Evolutionary conservation across 2,329 filamentous ascomycete species (phyloP), one percentile per base, ranked within the genome.

Genomic region (Cordyceps javanica): DNA sequence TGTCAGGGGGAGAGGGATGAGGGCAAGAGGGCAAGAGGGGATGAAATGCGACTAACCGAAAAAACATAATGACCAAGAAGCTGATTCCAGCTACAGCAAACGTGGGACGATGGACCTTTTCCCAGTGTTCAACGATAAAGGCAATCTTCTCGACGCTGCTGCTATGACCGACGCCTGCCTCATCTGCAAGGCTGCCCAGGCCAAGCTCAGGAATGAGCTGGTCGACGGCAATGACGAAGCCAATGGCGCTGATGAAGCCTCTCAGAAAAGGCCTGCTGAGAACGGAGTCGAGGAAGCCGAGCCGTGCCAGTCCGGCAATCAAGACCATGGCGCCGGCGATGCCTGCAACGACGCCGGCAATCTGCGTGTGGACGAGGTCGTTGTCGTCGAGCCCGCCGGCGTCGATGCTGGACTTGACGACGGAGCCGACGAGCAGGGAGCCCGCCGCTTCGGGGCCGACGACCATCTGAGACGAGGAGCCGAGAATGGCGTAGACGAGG

Each of bases 161-260:
- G 16, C 90, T 91, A 67, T 97, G 93, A 44, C 83, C 82, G 2
- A 91, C 82, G n/a, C 82, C 80, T 2, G 71, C 68, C 16, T 87
- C 73, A 54, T 83, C 84, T 0, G 91, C 90, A 19, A 85, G 72
- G 1, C 79, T 75, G 38, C 79, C 80, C 23, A 99, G 79, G 0
- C 94, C 94, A 65, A 96, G 81, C 71, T 97, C 91, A 0, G 93
- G 92, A 55, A 97, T 89, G 45, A 96, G 76, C 73, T 99, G 94
- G 70, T 97, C 94, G 36, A 97, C 90, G 39, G 95, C 85, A 68
- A 99, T 97, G 62, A 97, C 92, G 57, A 97, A 90, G 50, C 94
- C 94, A 69, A 99, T 95, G 52, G 94, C 94, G 58, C 90, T 96
- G 73, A 99, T 97, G 74, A 99, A 99, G 1, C 94, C 94, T 60